Base-by-base conservation (phyloP, 192 early-diverging fungal genomes). In the Gorgonomyces haynaldii region DNA sequence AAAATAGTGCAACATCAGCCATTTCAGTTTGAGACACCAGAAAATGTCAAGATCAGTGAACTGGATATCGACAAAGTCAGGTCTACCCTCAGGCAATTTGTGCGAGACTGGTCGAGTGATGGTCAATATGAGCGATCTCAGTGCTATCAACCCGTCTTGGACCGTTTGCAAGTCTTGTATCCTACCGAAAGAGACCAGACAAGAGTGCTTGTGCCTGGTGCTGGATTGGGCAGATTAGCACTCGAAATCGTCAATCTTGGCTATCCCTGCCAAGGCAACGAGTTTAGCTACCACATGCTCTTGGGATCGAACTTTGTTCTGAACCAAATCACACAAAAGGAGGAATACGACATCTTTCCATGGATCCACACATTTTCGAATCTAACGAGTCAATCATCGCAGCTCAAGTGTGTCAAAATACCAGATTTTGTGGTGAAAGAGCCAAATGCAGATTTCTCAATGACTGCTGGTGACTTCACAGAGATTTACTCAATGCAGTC, bases 211-310 rank as follows among this genome's bases (percentile, higher is more conserved):
- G 88, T 94, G 19, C 95, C 95, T 7, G 95, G 95, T 6, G 93
- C 96, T 37, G 96, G 96, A 22, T 61, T 98, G 12, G 96, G 90
- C n/a, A 66, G 96, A 26, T 69, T 98, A 42, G 85, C 85, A 0
- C 93, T 74, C 56, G 96, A 98, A 52, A 35, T 46, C 23, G 31
- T 49, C 3, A 15, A 17, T 2, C 23, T 16, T 31, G 45, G 31
- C 35, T 43, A 42, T 56, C 44, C 57, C 20, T 57, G 28, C 12
- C 55, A 40, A 82, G 83, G 84, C 25, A 98, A 96, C 54, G 96
- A 98, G 67, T 96, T 96, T 65, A 90, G 89, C 25, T 93, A 84
- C 54, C 92, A 81, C 61, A 98, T 98, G 96, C 74, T 98, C 1
- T 69, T 96, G 23, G 82, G 78, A 7, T 94, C 93, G 7, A 81